phyloP scores from a whole-genome alignment of 805 yeast genomes.

The Starmerella bombi region DNA sequence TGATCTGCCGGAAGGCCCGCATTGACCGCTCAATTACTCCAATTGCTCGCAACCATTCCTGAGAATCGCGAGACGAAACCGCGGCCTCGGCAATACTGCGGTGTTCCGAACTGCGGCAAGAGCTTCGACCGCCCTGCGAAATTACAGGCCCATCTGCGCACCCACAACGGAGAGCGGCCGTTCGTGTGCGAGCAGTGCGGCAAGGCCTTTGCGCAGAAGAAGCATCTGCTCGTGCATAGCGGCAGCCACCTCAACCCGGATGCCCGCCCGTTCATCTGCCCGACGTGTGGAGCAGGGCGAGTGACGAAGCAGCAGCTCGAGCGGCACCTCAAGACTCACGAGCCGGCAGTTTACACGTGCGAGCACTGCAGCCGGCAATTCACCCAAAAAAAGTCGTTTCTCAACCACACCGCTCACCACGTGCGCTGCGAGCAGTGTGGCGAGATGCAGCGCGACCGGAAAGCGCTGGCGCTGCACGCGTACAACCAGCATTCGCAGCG shows the following conservation, averaged over 20 bases:
- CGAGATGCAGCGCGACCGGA: constrained; percentile 49
- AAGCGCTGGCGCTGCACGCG: constrained; percentile 52
- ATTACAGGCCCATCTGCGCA: constrained; percentile 63
- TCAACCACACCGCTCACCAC: constrained; percentile 49
- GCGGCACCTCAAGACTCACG: constrained; percentile 75
- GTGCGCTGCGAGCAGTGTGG: constrained; percentile 37
- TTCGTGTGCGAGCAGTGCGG: constrained; percentile 55
- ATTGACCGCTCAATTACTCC: too few species aligned
- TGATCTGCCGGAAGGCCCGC: too few species aligned
- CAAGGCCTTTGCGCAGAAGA: constrained; percentile 54
- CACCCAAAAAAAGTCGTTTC: constrained; percentile 59
- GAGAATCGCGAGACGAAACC: too few species aligned
- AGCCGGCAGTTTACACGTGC: constrained; percentile 45
- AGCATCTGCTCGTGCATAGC: constrained; percentile 67
- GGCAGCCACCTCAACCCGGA: constrained; percentile 41
- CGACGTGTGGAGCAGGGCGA: constrained; percentile 69
- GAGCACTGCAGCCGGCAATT: constrained; percentile 56
- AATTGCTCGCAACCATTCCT: too few species aligned
- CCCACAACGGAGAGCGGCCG: constrained; percentile 71
- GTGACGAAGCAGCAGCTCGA: constrained; percentile 66
- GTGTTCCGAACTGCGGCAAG: constrained; percentile 46
- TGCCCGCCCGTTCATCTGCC: constrained; percentile 60
- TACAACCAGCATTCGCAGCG: constrained; percentile 44
- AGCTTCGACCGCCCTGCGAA: constrained; percentile 71
- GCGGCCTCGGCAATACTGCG: constrained; percentile 41